Evolutionary conservation across 345 rosid species (phyloP).

Genomic region (Hibiscus trionum): DNA sequence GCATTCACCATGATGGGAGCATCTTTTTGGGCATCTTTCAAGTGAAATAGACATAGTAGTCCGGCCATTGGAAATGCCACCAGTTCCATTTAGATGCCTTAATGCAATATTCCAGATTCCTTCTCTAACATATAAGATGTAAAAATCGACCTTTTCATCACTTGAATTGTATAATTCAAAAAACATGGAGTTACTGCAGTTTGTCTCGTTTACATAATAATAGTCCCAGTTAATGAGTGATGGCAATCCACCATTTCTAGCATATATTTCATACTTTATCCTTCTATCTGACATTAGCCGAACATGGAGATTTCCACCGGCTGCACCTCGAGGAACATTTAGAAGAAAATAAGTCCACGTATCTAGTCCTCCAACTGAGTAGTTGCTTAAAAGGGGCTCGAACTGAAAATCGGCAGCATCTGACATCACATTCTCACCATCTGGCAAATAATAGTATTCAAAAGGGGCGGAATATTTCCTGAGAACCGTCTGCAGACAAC

Average conservation of each 20-base stretch:
- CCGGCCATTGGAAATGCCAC: slow-evolving; percentile 26
- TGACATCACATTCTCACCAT: slow-evolving; percentile 37
- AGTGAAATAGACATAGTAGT: slow-evolving; percentile 70
- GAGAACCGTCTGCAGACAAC: slow-evolving; percentile 67
- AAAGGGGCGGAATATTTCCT: slow-evolving; percentile 57
- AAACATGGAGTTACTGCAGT: slow-evolving; percentile 51
- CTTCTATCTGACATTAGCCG: slow-evolving; percentile 44
- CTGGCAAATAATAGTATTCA: slow-evolving; percentile 74
- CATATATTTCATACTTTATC: slow-evolving; percentile 63
- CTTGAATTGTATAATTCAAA: slow-evolving; percentile 59
- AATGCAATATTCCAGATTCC: slow-evolving; percentile 85
- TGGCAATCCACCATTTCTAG: slow-evolving; percentile 72
- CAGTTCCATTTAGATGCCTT: slow-evolving; percentile 38
- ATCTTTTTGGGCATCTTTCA: slow-evolving; percentile 85
- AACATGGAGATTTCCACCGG: slow-evolving; percentile 84
- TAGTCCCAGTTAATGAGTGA: slow-evolving; percentile 66
- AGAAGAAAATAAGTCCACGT: slow-evolving; percentile 73
- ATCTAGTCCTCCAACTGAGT: slow-evolving; percentile 36
- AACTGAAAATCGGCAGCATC: slow-evolving; percentile 57
- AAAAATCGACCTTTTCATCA: slow-evolving; percentile 74
- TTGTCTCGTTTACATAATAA: slow-evolving; percentile 62
- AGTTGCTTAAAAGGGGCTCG: slow-evolving; percentile 65
- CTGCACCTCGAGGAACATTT: slow-evolving; percentile 77
- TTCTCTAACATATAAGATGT: slow-evolving; percentile 73
- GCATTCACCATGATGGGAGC: slow-evolving; percentile 82